phyloP scores from a whole-genome alignment of 2,329 filamentous ascomycete genomes.

The Rhinocladiella mackenziei region DNA sequence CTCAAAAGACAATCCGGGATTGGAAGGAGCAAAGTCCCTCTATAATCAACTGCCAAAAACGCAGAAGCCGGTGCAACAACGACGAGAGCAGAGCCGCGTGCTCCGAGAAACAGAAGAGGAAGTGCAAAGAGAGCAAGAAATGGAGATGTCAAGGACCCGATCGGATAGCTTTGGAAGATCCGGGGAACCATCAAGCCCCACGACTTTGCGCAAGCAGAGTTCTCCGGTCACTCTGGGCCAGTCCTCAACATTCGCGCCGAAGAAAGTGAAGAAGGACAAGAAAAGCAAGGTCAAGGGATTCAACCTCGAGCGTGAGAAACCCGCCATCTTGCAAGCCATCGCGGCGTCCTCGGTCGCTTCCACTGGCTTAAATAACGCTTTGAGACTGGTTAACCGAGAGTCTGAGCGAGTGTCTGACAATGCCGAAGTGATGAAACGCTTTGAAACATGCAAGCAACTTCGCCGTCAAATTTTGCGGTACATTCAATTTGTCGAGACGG shows the following conservation, averaged over 20 bases:
- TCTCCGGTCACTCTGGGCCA: slow-evolving; percentile 24
- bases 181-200: slow-evolving; percentile 20
- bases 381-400: slow-evolving; percentile 90
- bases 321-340: slow-evolving; percentile 79
- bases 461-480: slow-evolving; percentile 83
- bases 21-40: slow-evolving; percentile 73
- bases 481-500: slow-evolving; percentile 84
- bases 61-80: slow-evolving; percentile 62
- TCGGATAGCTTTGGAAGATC: slow-evolving; percentile 17
- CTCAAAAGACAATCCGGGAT: slow-evolving; percentile 75
- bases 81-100: slow-evolving; percentile 75
- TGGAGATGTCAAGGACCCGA: slow-evolving; percentile 16
- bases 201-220: slow-evolving; percentile 22
- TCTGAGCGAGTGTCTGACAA: slow-evolving; percentile 84
- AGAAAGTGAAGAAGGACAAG: slow-evolving; percentile 34
- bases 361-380: slow-evolving; percentile 81
- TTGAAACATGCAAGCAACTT: slow-evolving; percentile 81
- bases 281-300: slow-evolving; percentile 59
- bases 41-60: slow-evolving; percentile 65
- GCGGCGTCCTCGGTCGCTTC: slow-evolving; percentile 84
- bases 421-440: slow-evolving; percentile 65
- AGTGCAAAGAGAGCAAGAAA: slow-evolving; percentile 55
- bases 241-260: slow-evolving; percentile 26
- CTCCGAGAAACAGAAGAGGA: slow-evolving; percentile 72
- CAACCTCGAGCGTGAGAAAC: slow-evolving; percentile 81